Percentiles rank a stretch among this genome's conserved stretches.
Conservation (phyloP, 2,329 filamentous ascomycete species). For the Fusarium sp. region DNA sequence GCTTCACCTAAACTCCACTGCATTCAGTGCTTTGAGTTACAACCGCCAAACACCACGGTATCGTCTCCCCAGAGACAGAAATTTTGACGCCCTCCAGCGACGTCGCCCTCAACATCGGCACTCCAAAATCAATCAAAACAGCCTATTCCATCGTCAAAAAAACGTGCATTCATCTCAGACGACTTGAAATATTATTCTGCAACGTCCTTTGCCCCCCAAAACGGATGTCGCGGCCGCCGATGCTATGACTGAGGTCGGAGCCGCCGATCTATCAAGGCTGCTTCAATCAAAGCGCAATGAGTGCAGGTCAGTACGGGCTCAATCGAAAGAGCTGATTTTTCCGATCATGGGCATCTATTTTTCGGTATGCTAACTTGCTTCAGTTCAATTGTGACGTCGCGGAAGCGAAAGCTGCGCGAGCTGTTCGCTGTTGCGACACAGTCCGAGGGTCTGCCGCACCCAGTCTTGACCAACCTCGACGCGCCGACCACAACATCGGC, state of each 20-base stretch:
- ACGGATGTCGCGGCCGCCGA: conserved; percentile 76
- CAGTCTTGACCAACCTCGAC: conserved; percentile 67
- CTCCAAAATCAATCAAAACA: conserved; percentile 49
- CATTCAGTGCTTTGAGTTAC: conserved; percentile 38
- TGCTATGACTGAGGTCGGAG: conserved; percentile 78
- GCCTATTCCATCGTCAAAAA: conserved; percentile 49
- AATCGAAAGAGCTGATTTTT: conserved; percentile 61
- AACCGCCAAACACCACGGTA: conserved; percentile 36
- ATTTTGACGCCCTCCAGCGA: conserved; percentile 49
- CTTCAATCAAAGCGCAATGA: conserved; percentile 73
- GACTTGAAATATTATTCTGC: conserved; percentile 38
- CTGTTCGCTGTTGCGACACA: conserved; percentile 84
- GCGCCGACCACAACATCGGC: conserved; percentile 62
- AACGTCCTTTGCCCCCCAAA: conserved; percentile 70
- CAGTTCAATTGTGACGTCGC: conserved; percentile 81
- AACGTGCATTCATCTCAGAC: conserved; percentile 47
- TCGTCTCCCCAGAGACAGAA: conserved; percentile 46
- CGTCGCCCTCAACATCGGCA: conserved; percentile 45
- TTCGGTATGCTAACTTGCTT: conserved; percentile 57
- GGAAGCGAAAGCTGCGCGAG: conserved; percentile 91
- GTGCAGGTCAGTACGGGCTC: conserved; percentile 64
- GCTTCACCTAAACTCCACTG: conserved; percentile 39
- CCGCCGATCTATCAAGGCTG: conserved; percentile 72
- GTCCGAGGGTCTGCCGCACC: conserved; percentile 68
- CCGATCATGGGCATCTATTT: conserved; percentile 60